Percentiles rank a stretch among this genome's conserved stretches.
Evolutionary conservation across 1,139 yeast genomes (phyloP).

Genomic region (Saccharomyces hybrid): DNA sequence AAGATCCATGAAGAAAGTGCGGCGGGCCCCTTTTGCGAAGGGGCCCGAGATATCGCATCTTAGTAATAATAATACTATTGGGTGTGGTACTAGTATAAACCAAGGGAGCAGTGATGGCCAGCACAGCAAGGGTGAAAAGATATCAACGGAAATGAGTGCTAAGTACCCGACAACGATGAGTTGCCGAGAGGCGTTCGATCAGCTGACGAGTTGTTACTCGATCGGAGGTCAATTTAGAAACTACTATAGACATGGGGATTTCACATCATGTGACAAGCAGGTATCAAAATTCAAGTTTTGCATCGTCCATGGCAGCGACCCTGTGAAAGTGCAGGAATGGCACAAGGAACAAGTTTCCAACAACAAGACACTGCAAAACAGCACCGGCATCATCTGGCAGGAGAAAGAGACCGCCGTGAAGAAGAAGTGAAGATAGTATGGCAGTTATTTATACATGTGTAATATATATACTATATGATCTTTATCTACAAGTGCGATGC

Average conservation of each 20-base stretch:
- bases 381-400: constrained; percentile 80
- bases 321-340: constrained; percentile 57
- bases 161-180: constrained; percentile 43
- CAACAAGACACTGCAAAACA: constrained; percentile 55
- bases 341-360: constrained; percentile 51
- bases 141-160: background rate
- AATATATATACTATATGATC: background rate
- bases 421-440: too few species aligned
- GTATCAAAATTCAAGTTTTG: constrained; percentile 79
- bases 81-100: background rate
- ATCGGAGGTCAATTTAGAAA: constrained; percentile 81
- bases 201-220: constrained; percentile 75
- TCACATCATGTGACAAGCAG: constrained; percentile 62
- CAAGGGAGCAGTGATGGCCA: background rate
- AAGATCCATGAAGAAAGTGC: background rate
- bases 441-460: background rate
- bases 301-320: constrained; percentile 44
- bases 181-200: constrained; percentile 79
- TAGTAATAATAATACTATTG: background rate
- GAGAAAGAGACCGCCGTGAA: constrained; percentile 18
- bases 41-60: constrained; percentile 1
- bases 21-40: constrained; percentile 1
- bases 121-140: background rate
- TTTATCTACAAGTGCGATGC: background rate
- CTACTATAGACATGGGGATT: constrained; percentile 74